Evolutionary conservation across 352 stramenopile species (phyloP).

Genomic region (Phytophthora capsici): DNA sequence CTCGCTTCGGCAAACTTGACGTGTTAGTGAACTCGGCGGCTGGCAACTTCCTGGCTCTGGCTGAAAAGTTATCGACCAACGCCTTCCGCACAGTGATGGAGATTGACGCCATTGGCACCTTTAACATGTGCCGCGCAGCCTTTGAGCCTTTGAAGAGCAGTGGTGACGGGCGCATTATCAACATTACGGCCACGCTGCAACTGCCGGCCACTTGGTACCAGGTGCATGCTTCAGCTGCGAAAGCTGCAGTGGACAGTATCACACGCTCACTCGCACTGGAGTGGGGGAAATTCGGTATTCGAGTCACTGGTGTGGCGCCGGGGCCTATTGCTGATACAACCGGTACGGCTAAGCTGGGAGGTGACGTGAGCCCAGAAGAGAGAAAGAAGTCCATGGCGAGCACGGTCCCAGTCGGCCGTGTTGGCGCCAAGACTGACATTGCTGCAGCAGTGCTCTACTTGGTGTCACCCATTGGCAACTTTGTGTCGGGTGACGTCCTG

Average conservation of each 20-base stretch:
- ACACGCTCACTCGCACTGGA: slow-evolving; percentile 95
- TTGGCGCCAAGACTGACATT: slow-evolving; percentile 89
- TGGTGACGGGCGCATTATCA: slow-evolving; percentile 90
- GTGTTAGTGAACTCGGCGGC: slow-evolving; percentile 95
- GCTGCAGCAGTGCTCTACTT: slow-evolving; percentile 83
- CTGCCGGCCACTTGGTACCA: slow-evolving; percentile 94
- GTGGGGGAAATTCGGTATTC: slow-evolving; percentile 94
- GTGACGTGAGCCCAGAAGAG: slow-evolving; percentile 52
- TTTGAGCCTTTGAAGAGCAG: slow-evolving; percentile 84
- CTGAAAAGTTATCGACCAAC: slow-evolving; percentile 91
- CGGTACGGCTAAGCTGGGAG: slow-evolving; percentile 92
- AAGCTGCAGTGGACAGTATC: slow-evolving; percentile 95
- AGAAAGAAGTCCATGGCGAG: slow-evolving; percentile 56
- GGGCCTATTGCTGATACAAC: slow-evolving; percentile 95
- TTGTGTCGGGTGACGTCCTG: slow-evolving; percentile 84
- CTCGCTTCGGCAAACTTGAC: slow-evolving; percentile 88
- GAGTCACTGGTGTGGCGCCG: slow-evolving; percentile 95
- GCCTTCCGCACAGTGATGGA: slow-evolving; percentile 97
- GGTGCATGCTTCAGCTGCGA: slow-evolving; percentile 94
- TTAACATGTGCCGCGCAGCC: slow-evolving; percentile 94
- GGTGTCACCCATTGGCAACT: slow-evolving; percentile 73
- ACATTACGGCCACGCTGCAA: slow-evolving; percentile 96
- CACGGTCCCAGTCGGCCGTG: slow-evolving; percentile 72
- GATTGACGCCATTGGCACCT: slow-evolving; percentile 96
- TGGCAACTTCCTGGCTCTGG: slow-evolving; percentile 93